Evolutionary conservation across 345 rosid species (phyloP).

Genomic region (Isatis tinctoria): DNA sequence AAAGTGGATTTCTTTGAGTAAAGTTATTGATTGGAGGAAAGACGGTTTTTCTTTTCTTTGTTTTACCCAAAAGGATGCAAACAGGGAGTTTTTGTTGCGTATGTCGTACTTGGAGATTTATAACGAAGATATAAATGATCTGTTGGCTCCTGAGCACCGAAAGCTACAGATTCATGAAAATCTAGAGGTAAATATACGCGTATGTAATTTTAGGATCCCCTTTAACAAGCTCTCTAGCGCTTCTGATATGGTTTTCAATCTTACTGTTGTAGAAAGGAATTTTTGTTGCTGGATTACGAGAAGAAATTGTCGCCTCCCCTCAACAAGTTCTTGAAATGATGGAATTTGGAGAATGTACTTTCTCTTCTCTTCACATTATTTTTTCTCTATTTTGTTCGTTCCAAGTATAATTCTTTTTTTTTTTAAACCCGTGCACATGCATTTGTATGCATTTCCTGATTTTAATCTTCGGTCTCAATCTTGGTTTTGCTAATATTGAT

Average conservation of each 20-base stretch:
- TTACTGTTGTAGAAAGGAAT: conserved; percentile 64
- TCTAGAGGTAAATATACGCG: conserved; percentile 50
- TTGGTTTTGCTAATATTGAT: not conserved
- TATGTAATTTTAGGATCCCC: not conserved
- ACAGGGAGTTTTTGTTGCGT: conserved; percentile 84
- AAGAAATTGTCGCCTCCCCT: conserved; percentile 91
- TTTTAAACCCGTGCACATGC: not conserved
- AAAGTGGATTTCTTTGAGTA: not conserved
- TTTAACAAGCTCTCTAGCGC: not conserved
- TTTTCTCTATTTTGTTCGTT: not conserved
- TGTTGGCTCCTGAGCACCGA: conserved; percentile 88
- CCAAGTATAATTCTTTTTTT: not conserved
- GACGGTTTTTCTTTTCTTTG: not conserved
- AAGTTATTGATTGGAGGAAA: not conserved
- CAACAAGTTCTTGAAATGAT: conserved; percentile 86
- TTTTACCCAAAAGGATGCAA: conserved; percentile 41
- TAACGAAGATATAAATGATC: conserved; percentile 90
- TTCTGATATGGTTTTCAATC: conserved; percentile 16
- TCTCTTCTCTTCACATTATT: not conserved
- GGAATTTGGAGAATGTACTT: conserved; percentile 87
- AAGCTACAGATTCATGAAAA: conserved; percentile 92
- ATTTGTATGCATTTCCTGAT: not conserved
- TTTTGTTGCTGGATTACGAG: conserved; percentile 89
- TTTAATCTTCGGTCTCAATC: not conserved
- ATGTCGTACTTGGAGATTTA: conserved; percentile 97